These are phyloP conservation scores for Orbilia javanica DNA, from an alignment of 2,329 filamentous ascomycete species.

Conservation along the genomic window DNA sequence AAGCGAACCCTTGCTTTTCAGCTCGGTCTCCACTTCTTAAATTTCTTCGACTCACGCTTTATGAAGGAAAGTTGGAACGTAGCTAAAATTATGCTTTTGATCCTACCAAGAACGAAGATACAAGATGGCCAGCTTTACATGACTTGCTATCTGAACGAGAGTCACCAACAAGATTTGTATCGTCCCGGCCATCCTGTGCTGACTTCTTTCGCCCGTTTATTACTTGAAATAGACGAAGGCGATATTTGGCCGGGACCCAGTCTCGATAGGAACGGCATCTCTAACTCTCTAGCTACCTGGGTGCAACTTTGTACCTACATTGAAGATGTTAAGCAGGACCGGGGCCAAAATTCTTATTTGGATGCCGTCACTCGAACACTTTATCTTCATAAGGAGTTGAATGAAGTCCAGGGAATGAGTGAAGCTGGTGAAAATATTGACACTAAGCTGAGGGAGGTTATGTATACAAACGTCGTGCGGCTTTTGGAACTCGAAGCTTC, in stretches of 20 bases:
- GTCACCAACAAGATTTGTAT: neutral
- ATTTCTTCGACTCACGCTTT: too few relatives aligned
- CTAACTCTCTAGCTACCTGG: neutral
- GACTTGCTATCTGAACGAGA: too few relatives aligned
- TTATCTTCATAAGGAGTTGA: neutral
- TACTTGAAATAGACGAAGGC: slow-evolving; percentile 14
- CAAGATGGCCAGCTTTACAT: too few relatives aligned
- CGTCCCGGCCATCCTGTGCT: neutral
- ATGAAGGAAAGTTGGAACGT: too few relatives aligned
- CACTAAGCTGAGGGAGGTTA: neutral
- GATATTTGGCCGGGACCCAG: neutral
- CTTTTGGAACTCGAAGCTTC: neutral
- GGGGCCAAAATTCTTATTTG: neutral
- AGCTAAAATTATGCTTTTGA: too few relatives aligned
- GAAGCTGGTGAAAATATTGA: neutral
- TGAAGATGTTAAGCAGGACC: neutral
- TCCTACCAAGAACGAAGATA: too few relatives aligned
- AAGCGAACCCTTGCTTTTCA: too few relatives aligned
- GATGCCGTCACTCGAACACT: neutral
- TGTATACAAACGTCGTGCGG: neutral
- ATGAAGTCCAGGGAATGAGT: neutral
- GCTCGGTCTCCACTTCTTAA: too few relatives aligned
- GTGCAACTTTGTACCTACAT: neutral
- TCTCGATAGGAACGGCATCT: neutral
- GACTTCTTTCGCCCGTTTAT: slow-evolving; percentile 5